Base-by-base conservation (phyloP, 2,329 filamentous ascomycete species). In the Elsinoe necatrix region DNA sequence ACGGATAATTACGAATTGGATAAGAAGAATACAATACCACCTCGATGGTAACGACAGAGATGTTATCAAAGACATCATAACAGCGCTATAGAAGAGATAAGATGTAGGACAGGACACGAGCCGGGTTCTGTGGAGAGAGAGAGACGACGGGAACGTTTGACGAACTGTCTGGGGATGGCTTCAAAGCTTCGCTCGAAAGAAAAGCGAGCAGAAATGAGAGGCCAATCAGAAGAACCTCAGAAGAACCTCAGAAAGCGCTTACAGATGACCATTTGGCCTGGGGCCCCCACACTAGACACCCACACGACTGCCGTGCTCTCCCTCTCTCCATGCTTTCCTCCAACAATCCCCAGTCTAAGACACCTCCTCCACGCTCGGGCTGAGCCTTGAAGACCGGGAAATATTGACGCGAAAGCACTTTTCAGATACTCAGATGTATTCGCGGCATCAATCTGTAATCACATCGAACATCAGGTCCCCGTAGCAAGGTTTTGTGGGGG, bases 81-180 rank as follows among this genome's bases (percentile, higher is more conserved):
- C 31, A 52, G 20, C 48, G 48, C 39, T 52, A 52, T 52, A 35
- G 29, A 29, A 16, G 48, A 52, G 48, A 52, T 52, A 31, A 52
- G 48, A 34, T 35, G 31, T 39, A 52, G 48, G 48, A 27, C 47
- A 51, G 29, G 29, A 14, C 34, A n/a, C 9, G 12, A n/a, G 4
- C 31, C 48, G 29, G 48, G 48, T 20, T 34, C 12, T 52, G 48
- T 37, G 31, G 48, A 34, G 29, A 23, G 29, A 23, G 29, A 51
- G 11, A 35, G 29, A 52, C 27, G 29, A 29, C 14, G 34, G 27
- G 27, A 34, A 20, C 45, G 25, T 29, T 52, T 52, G 48, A n/a
- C n/a, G n/a, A 52, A 52, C 48, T 52, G 48, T 37, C 31, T 35
- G 48, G 48, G 48, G 45, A 50, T 50, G 45, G 23, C 20, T 23